Evolutionary conservation across 108 stramenopile genomes (phyloP), one percentile per base, ranked within the genome.

Genomic region (Mayamaea pseudoterrestris): DNA sequence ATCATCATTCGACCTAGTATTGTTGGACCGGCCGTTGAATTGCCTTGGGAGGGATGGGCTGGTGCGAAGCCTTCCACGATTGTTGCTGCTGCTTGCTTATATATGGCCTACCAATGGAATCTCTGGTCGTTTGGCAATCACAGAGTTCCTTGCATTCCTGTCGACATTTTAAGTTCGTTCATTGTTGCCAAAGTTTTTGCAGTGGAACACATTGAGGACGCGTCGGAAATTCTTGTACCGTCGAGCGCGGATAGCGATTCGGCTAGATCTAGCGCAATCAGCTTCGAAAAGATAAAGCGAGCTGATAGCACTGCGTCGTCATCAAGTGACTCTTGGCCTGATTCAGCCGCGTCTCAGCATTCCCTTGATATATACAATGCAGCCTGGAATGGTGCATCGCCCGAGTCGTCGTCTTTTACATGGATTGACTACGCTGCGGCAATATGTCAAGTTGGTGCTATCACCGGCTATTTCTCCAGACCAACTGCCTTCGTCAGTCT

Each of bases 21-120:
- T 47, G 86, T 92, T 13, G 85, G 90, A 4, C 90, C 90, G 34
- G 68, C 83, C 18, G 50, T 71, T 7, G 65, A 76, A 32, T 50
- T 67, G 45, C 85, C 90, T 17, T 74, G 51, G 32, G 80, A 82
- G 57, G 85, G 85, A 9, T 92, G 82, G 84, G 78, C 83, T 7
- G 90, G 90, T 23, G 64, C 76, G n/a, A 80, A 66, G 41, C 85
- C 85, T 29, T 83, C 85, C 23, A 92, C 90, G 25, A 66, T 92
- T 32, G 83, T 84, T 40, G 90, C 90, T 30, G 90, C 74, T 28
- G 74, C 80, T 13, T 76, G 71, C 34, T 64, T 87, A 14, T 82
- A 85, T 37, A 52, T 92, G 6, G 65, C 53, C 25, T 70, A 68
- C 41, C 81, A 78, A 27, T 83, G 71, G 66, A 85, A 78, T 55